These are phyloP conservation scores for Ceratobasidium theobromae DNA, from an alignment of 1,284 basidiomycete genomes.

Conservation along the genomic window DNA sequence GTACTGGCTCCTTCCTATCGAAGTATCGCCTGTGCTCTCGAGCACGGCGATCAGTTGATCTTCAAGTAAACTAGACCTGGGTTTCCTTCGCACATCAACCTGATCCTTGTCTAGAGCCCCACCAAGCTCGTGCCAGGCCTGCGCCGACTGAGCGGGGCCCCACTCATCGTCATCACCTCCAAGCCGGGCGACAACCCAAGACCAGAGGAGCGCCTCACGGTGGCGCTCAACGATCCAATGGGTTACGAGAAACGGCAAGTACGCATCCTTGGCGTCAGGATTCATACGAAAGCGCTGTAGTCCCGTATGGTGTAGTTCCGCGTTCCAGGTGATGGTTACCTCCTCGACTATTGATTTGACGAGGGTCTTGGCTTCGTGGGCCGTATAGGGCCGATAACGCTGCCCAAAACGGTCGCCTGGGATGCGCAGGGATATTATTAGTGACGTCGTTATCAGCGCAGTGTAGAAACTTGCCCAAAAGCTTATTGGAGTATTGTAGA, in stretches of 20 bases:
- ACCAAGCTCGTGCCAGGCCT: constrained; percentile 47
- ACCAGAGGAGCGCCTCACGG: constrained; percentile 50
- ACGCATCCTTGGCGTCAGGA: constrained; percentile 16
- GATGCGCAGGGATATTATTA: not conserved
- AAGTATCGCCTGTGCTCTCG: constrained; percentile 13
- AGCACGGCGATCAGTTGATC: constrained; percentile 4
- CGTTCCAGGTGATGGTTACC: constrained; percentile 26
- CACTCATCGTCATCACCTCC: constrained; percentile 43
- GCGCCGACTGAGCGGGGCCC: constrained; percentile 39
- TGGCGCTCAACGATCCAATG: constrained; percentile 48
- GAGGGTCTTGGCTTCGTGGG: constrained; percentile 29
- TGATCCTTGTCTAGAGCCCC: constrained; percentile 31
- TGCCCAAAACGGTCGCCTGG: constrained; percentile 26
- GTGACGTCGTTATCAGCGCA: constrained; percentile 18
- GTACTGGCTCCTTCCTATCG: constrained; percentile 24
- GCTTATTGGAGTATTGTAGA: constrained; percentile 16
- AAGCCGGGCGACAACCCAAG: constrained; percentile 45
- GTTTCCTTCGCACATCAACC: not conserved
- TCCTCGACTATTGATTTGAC: constrained; percentile 28
- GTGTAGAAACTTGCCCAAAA: constrained; percentile 12
- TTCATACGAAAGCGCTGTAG: constrained; percentile 19
- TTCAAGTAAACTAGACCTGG: constrained; percentile 6
- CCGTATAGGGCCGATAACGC: constrained; percentile 23
- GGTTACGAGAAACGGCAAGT: constrained; percentile 6
- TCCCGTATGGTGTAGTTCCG: constrained; percentile 18